These are phyloP conservation scores for Entophlyctis luteolus DNA, from an alignment of 192 early-diverging fungal genomes.

Conservation along the genomic window DNA sequence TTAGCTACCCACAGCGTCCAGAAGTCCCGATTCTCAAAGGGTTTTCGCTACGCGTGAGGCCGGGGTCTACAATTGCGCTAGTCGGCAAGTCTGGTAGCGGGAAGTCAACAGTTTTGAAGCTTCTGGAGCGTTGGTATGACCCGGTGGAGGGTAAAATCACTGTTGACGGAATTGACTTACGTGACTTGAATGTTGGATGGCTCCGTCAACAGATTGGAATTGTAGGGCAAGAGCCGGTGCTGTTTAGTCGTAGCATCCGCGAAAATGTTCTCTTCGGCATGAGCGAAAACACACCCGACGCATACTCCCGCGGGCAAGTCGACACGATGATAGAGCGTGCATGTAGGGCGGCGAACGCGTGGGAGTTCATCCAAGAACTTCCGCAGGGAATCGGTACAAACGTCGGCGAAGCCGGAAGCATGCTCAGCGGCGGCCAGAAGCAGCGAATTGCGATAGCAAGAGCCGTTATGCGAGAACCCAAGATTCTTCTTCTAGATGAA, in stretches of 20 bases:
- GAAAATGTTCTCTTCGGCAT: conserved; percentile 40
- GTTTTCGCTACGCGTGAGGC: conserved; percentile 29
- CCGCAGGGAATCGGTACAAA: conserved; percentile 76
- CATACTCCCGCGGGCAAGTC: conserved; percentile 1
- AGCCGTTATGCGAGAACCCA: conserved; percentile 32
- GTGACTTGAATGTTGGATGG: conserved; percentile 20
- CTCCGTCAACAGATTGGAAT: conserved; percentile 38
- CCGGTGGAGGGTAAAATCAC: conserved; percentile 20
- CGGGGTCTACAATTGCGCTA: conserved; percentile 35
- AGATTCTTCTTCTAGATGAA: conserved; percentile 65
- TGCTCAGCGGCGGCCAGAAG: conserved; percentile 68
- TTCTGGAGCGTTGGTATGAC: conserved; percentile 46
- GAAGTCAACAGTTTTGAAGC: conserved; percentile 38
- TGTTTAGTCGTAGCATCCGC: conserved; percentile 36
- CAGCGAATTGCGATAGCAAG: conserved; percentile 59
- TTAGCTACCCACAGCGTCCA: conserved; percentile 35
- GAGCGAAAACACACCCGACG: conserved; percentile 18
- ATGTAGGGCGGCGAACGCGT: conserved; percentile 53
- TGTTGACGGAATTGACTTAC: conserved; percentile 36
- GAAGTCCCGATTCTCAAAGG: conserved; percentile 27
- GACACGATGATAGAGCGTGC: conserved; percentile 21
- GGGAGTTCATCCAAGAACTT: conserved; percentile 73
- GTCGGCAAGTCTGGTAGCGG: conserved; percentile 37
- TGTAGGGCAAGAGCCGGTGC: conserved; percentile 42
- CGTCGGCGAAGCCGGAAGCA: conserved; percentile 73